Evolutionary conservation across 139 green algal species (phyloP), one percentile per base, ranked within the genome.

Genomic region (Chlorella ohadii): DNA sequence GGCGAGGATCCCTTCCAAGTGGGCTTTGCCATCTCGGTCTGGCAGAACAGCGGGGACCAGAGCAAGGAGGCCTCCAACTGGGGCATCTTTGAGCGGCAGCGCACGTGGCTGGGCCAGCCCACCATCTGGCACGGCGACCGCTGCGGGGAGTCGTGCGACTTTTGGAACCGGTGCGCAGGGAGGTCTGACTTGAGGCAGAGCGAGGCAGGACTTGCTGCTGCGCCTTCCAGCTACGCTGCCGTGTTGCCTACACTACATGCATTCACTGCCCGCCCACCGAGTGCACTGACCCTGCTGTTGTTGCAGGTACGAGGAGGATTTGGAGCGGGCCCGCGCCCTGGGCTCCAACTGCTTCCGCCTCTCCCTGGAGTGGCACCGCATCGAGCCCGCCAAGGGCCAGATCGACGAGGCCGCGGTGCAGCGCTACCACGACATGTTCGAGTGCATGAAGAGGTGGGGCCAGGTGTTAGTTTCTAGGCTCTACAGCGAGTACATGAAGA

Each of bases 361-460:
- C 44, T 96, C 92, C 16, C 87, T 98, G 44, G 94, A 98, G 86
- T 98, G 94, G 94, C 86, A 87, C 28, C 89, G 94, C 77, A 90
- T 97, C 9, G 89, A 95, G 78, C 94, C 94, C 7, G 63, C 57
- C 36, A 82, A 72, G 9, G 92, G 92, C 5, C n/a, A 89, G 36
- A 87, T 93, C 19, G 91, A 97, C 83, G n/a, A 86, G 66, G 78
- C 67, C 4, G 94, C 94, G 7, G 86, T 97, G 38, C 31, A 85
- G 41, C 85, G 91, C 16, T 93, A 89, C 83, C 63, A 90, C 68
- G 64, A 84, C 9, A 93, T 93, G 2, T 85, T 93, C 23, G 87
- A 91, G 56, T 56, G 44, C 4, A 70, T 89, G 36, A 71, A 86
- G 38, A 82, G 51, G 82, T 82, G 33, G 1, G 63, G 44, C 44